A percentile compares a stretch with the other conserved stretches of the same genome.
Conservation (phyloP, 2,329 filamentous ascomycete species). For the Fusarium sp. region DNA sequence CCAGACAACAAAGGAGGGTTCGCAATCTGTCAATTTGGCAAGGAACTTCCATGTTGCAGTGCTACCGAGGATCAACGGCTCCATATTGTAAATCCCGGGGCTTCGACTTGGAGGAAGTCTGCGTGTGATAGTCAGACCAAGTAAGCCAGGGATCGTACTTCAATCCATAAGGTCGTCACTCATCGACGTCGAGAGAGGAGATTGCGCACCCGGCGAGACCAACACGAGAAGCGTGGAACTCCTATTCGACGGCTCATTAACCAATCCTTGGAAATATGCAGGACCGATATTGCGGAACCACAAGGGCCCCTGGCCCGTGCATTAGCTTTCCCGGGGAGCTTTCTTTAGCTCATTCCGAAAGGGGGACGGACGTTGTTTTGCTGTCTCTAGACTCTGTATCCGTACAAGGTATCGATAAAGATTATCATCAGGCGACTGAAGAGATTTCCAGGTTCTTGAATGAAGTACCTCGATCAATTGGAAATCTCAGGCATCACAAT, state of each 20-base stretch:
- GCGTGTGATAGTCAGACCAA: conserved; percentile 1
- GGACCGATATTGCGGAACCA: conserved; percentile 33
- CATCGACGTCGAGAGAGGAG: conserved; percentile 32
- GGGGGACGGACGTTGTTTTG: conserved; percentile 1
- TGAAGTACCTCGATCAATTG: neutral
- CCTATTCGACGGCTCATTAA: conserved; percentile 34
- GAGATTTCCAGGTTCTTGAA: conserved; percentile 3
- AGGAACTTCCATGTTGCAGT: conserved; percentile 22
- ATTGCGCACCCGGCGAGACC: conserved; percentile 35
- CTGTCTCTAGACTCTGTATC: neutral
- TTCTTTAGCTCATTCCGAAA: conserved; percentile 27
- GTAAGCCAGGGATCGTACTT: conserved; percentile 10
- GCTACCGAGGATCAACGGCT: conserved; percentile 28
- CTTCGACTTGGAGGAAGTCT: neutral
- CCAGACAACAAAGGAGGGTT: neutral
- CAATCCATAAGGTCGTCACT: conserved; percentile 30
- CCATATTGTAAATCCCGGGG: conserved; percentile 16
- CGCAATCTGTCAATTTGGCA: neutral
- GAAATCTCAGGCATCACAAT: neutral
- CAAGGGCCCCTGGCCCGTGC: conserved; percentile 24
- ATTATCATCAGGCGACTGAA: conserved; percentile 14
- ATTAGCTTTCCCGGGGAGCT: conserved; percentile 41
- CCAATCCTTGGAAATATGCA: conserved; percentile 30
- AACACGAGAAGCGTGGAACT: conserved; percentile 23
- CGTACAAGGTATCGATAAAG: conserved; percentile 18